phyloP scores from a whole-genome alignment of 352 stramenopile genomes.

The Elongisporangium senticosum region DNA sequence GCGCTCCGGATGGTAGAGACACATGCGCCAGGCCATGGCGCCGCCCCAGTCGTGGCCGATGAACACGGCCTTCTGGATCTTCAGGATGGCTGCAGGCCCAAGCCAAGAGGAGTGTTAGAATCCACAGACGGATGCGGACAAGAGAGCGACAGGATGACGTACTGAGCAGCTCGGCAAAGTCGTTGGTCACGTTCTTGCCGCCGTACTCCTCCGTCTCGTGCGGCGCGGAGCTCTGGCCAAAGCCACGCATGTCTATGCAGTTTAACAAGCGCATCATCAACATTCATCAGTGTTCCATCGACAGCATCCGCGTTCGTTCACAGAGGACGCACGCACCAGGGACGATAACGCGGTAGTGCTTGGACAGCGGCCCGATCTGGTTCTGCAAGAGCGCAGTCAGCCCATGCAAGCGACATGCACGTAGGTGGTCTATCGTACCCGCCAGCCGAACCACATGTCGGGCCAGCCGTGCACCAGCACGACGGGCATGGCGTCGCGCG shows the following conservation, averaged over 20 bases:
- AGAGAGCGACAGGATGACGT: neutral
- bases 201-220: constrained; percentile 43
- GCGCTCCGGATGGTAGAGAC: constrained; percentile 41
- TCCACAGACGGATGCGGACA: neutral
- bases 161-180: constrained; percentile 50
- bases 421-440: constrained; percentile 13
- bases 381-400: constrained; percentile 17
- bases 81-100: neutral
- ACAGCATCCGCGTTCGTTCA: neutral
- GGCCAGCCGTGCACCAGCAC: constrained; percentile 73
- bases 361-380: constrained; percentile 48
- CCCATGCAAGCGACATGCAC: neutral
- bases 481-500: constrained; percentile 34
- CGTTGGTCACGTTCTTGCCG: constrained; percentile 47
- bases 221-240: constrained; percentile 50
- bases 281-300: neutral
- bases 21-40: constrained; percentile 47
- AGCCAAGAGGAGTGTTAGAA: neutral
- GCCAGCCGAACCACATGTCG: constrained; percentile 73
- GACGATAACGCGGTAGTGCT: constrained; percentile 49
- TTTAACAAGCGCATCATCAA: constrained; percentile 1
- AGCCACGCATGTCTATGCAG: constrained; percentile 44
- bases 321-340: constrained; percentile 17
- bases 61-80: constrained; percentile 33
- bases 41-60: constrained; percentile 60